phyloP scores from a whole-genome alignment of 108 stramenopile species.

The Chaetoceros muelleri region DNA sequence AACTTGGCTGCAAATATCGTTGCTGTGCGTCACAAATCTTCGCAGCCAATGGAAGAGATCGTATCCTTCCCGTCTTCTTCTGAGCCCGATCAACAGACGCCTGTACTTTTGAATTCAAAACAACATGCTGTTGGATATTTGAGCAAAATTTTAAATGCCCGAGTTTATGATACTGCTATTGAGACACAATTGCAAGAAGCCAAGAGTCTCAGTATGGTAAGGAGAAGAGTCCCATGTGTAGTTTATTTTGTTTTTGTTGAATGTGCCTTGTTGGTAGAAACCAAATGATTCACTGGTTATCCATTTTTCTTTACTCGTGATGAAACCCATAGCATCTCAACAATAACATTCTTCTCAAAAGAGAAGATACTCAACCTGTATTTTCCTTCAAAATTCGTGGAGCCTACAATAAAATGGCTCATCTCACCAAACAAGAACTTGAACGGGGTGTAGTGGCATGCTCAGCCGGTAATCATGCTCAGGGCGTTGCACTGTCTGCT shows the following conservation, averaged over 20 bases:
- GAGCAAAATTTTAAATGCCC: conserved; percentile 79
- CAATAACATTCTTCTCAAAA: conserved; percentile 70
- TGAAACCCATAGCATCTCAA: conserved; percentile 44
- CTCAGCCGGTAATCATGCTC: conserved; percentile 97
- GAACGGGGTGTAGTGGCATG: conserved; percentile 88
- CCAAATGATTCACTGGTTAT: not conserved
- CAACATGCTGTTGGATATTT: conserved; percentile 67
- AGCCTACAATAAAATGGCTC: conserved; percentile 96
- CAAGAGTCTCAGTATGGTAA: conserved; percentile 62
- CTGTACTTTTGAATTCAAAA: conserved; percentile 38
- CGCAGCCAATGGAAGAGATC: not conserved
- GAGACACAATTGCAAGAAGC: conserved; percentile 93
- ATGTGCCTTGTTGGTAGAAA: not conserved
- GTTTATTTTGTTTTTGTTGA: conserved; percentile 1
- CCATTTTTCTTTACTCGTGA: conserved; percentile 1
- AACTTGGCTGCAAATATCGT: too few relatives aligned
- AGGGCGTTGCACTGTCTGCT: conserved; percentile 92
- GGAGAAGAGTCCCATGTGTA: too few relatives aligned
- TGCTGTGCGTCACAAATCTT: not conserved
- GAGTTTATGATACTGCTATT: conserved; percentile 91
- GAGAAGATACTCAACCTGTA: conserved; percentile 93
- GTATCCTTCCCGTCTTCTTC: not conserved
- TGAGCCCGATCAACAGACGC: conserved; percentile 5
- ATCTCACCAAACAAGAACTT: conserved; percentile 45
- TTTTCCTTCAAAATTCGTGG: conserved; percentile 98